Evolutionary conservation across 257 asterid genomes (phyloP), one percentile per base, ranked within the genome.

Genomic region (Perilla frutescens): DNA sequence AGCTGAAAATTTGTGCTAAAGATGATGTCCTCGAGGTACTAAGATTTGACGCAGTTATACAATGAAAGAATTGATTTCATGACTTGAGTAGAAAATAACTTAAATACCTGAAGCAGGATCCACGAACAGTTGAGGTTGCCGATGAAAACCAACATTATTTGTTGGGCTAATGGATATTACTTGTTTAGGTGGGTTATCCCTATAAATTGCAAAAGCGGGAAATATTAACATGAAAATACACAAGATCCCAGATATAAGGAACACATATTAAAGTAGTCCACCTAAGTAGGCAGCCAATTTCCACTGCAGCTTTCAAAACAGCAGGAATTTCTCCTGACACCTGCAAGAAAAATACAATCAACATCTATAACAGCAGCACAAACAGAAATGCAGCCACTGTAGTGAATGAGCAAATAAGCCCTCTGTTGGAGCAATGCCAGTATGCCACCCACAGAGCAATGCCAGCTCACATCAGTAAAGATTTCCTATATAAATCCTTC

Each of bases 121-220:
- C 45, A 87, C 85, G 13, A 60, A 71, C 51, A 77, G 88, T 67
- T 87, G 97, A 53, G 89, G 81, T 44, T 86, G 85, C 64, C 88
- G 83, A 74, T 71, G 88, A 53, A 78, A 72, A 65, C 92, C 95
- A 66, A 2, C 45, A 80, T 80, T 86, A 81, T 81, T 74, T 49
- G 96, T 63, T 41, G 96, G 96, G 76, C 80, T 92, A 79, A 90
- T 77, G 13, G 97, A 83, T 78, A 92, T 88, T 53, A 90, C 98
- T 89, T 95, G 97, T 75, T 87, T 90, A 59, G 98, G 96, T 5
- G 98, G 97, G 69, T 87, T 89, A 78, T 89, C 96, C 85, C 98
- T 95, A 86, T 67, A 77, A 63, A 71, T 75, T 57, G 62, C 65
- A 80, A 64, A 62, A 31, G 34, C 60, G 10, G 50, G 14, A 20